phyloP scores from a whole-genome alignment of 108 stramenopile genomes.

The Skeletonema costatum region DNA sequence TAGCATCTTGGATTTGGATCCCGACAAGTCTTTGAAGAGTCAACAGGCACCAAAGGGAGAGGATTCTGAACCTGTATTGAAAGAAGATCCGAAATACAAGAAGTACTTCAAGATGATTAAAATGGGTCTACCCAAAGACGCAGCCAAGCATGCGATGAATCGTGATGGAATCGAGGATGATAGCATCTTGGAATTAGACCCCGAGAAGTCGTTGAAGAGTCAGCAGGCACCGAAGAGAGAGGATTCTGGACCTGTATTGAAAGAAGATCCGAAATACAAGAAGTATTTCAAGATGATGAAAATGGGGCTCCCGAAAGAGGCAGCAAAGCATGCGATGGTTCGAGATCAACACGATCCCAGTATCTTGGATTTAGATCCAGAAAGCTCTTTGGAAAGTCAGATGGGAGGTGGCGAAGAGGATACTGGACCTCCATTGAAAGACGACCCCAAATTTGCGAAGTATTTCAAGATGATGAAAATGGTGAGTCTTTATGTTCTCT shows the following conservation, averaged over 20 bases:
- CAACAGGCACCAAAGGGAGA: not conserved
- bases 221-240: conserved; percentile 14
- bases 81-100: conserved; percentile 64
- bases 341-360: conserved; percentile 54
- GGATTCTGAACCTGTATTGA: conserved; percentile 48
- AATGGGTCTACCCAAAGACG: conserved; percentile 60
- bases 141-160: conserved; percentile 54
- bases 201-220: conserved; percentile 46
- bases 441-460: conserved; percentile 23
- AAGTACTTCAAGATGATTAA: conserved; percentile 83
- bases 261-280: conserved; percentile 64
- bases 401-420: not conserved
- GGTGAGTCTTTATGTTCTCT: not conserved
- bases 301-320: conserved; percentile 54
- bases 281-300: conserved; percentile 74
- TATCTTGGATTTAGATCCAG: conserved; percentile 69
- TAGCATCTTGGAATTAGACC: conserved; percentile 60
- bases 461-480: conserved; percentile 41
- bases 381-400: conserved; percentile 56
- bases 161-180: conserved; percentile 56
- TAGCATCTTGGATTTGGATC: too few species aligned
- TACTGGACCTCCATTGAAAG: not conserved
- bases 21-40: not conserved
- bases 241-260: conserved; percentile 42
- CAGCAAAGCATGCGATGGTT: conserved; percentile 38